Conservation (phyloP, 129 eudicot genomes). For the Apium graveolens region DNA sequence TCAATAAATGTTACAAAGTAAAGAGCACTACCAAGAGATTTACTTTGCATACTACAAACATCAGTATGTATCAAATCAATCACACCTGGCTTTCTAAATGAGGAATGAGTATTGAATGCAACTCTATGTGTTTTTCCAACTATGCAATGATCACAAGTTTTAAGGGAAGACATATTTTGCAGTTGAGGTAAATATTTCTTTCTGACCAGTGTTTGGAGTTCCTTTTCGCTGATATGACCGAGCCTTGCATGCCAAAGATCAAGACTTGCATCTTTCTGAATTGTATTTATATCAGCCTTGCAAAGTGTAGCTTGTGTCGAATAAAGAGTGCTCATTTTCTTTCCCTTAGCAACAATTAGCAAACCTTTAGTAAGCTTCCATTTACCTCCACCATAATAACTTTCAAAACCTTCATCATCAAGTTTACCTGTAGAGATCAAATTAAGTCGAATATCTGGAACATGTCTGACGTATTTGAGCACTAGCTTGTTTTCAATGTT, state of each 20-base stretch:
- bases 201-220: background rate
- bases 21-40: conserved; percentile 2
- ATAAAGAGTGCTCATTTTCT: background rate
- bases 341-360: background rate
- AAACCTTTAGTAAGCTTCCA: background rate
- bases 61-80: background rate
- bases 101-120: background rate
- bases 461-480: background rate
- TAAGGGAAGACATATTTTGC: background rate
- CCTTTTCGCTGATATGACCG: background rate
- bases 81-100: background rate
- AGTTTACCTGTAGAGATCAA: background rate
- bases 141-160: background rate
- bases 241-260: background rate
- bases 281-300: background rate
- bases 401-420: background rate
- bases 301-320: background rate
- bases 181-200: background rate
- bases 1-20: conserved; percentile 23
- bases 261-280: background rate
- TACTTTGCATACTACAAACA: background rate
- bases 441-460: background rate
- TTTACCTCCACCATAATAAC: background rate
- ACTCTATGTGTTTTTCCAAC: background rate
- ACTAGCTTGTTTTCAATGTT: background rate